Conservation (phyloP, 2,329 filamentous ascomycete genomes). For the Trichoderma brevicompactum region DNA sequence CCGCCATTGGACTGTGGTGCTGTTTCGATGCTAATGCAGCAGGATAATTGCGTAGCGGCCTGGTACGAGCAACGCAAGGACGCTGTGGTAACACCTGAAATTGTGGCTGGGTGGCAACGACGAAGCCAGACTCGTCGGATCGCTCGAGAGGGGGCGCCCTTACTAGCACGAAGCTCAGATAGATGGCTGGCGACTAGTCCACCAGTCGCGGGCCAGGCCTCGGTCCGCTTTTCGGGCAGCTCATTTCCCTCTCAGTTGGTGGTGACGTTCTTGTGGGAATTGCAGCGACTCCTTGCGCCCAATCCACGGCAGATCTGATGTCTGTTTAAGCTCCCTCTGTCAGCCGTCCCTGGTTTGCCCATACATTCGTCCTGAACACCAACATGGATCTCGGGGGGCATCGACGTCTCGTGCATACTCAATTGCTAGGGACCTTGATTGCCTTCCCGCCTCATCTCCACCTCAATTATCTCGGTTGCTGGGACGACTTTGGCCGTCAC, state of each 20-base stretch:
- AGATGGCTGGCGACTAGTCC: slow-evolving; percentile 12
- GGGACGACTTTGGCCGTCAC: slow-evolving; percentile 4
- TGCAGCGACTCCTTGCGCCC: slow-evolving; percentile 7
- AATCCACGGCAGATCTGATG: slow-evolving; percentile 25
- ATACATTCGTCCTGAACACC: slow-evolving; percentile 10
- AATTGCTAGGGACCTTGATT: slow-evolving; percentile 15
- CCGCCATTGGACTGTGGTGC: slow-evolving; percentile 37
- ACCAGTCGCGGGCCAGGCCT: slow-evolving; percentile 26
- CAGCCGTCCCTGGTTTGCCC: slow-evolving; percentile 18
- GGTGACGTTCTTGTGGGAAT: slow-evolving; percentile 16
- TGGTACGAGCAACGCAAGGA: not conserved
- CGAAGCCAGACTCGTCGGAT: slow-evolving; percentile 17
- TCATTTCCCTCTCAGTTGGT: slow-evolving; percentile 24
- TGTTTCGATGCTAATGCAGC: slow-evolving; percentile 33
- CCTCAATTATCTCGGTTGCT: slow-evolving; percentile 24
- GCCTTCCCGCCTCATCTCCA: slow-evolving; percentile 19
- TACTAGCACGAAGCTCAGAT: slow-evolving; percentile 15
- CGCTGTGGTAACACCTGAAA: slow-evolving; percentile 21
- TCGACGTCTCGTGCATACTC: slow-evolving; percentile 22
- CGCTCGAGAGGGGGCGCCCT: not conserved
- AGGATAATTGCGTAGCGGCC: slow-evolving; percentile 25
- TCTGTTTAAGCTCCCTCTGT: slow-evolving; percentile 16
- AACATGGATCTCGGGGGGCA: slow-evolving; percentile 20
- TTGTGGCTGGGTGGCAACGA: slow-evolving; percentile 23
- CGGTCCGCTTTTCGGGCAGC: slow-evolving; percentile 25